Evolutionary conservation across 129 eudicot genomes (phyloP).

Genomic region (Gnaphalium uliginosum): DNA sequence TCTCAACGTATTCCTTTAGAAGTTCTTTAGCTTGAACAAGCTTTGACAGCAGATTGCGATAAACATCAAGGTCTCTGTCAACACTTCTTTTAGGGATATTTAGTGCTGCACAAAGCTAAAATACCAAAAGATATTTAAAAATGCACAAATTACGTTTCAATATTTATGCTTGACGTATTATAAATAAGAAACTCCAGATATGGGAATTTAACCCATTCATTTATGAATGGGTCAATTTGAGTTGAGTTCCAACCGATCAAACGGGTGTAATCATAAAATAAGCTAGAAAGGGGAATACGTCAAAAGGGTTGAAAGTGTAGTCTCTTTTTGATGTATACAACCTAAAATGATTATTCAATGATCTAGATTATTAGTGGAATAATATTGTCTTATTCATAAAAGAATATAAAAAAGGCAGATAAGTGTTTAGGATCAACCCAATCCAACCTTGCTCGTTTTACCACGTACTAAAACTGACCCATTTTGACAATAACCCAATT

Average conservation of each 20-base stretch:
- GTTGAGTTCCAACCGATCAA: not conserved
- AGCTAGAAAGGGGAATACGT: not conserved
- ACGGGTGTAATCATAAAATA: not conserved
- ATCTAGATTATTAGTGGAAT: not conserved
- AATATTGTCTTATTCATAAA: not conserved
- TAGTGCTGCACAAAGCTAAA: slow-evolving; percentile 80
- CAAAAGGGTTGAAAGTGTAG: not conserved
- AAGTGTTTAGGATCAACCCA: not conserved
- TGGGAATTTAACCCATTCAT: not conserved
- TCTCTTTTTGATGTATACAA: not conserved
- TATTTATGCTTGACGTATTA: not conserved
- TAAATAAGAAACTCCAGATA: not conserved
- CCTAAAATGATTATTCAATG: not conserved
- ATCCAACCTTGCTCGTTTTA: not conserved
- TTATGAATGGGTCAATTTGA: not conserved
- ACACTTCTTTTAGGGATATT: slow-evolving; percentile 79
- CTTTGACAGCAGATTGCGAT: slow-evolving; percentile 88
- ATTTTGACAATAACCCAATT: not conserved
- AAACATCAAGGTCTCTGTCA: slow-evolving; percentile 95
- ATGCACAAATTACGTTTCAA: not conserved
- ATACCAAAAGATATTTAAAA: not conserved
- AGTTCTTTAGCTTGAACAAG: slow-evolving; percentile 96
- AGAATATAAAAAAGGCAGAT: not conserved
- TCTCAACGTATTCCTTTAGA: slow-evolving; percentile 78
- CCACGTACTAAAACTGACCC: not conserved